phyloP scores from a whole-genome alignment of 495 filamentous ascomycete species.

The Evernia prunastri region DNA sequence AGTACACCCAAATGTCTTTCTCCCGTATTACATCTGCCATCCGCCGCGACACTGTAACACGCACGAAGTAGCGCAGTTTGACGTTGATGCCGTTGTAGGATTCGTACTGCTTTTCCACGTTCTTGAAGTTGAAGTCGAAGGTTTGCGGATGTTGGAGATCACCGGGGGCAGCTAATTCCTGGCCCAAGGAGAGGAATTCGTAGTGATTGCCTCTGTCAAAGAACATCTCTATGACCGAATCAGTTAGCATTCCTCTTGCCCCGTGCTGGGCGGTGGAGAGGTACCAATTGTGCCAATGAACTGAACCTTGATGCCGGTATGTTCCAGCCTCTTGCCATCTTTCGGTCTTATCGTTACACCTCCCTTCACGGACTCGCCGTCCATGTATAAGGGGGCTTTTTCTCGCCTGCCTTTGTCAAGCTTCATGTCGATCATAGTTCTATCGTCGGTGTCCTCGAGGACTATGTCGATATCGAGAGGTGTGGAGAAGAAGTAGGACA shows the following conservation, averaged over 20 bases:
- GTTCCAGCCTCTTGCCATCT: conserved; percentile 95
- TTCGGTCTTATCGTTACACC: conserved; percentile 91
- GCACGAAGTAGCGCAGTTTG: conserved; percentile 95
- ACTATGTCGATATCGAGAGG: conserved; percentile 98
- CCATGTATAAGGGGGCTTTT: conserved; percentile 94
- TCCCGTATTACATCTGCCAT: conserved; percentile 98
- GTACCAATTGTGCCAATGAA: conserved; percentile 98
- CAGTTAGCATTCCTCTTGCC: conserved; percentile 17
- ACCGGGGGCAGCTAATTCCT: conserved; percentile 91
- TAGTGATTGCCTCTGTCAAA: conserved; percentile 99
- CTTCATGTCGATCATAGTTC: conserved; percentile 93
- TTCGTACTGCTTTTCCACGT: conserved; percentile 99
- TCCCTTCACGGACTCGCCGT: conserved; percentile 96
- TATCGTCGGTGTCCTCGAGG: conserved; percentile 88
- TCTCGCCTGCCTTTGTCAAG: conserved; percentile 94
- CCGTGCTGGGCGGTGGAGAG: conserved; percentile 6
- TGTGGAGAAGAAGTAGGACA: conserved; percentile 98
- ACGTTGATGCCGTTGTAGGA: conserved; percentile 99
- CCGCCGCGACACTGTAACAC: conserved; percentile 89
- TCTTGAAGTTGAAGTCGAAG: conserved; percentile 99
- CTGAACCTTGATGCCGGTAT: conserved; percentile 99
- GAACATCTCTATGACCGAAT: conserved; percentile 74
- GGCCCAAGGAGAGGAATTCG: conserved; percentile 93
- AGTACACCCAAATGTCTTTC: conserved; percentile 99
- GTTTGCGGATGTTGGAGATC: conserved; percentile 98